Conservation (phyloP, 2,329 filamentous ascomycete species). For the Ceratocystis destructans region DNA sequence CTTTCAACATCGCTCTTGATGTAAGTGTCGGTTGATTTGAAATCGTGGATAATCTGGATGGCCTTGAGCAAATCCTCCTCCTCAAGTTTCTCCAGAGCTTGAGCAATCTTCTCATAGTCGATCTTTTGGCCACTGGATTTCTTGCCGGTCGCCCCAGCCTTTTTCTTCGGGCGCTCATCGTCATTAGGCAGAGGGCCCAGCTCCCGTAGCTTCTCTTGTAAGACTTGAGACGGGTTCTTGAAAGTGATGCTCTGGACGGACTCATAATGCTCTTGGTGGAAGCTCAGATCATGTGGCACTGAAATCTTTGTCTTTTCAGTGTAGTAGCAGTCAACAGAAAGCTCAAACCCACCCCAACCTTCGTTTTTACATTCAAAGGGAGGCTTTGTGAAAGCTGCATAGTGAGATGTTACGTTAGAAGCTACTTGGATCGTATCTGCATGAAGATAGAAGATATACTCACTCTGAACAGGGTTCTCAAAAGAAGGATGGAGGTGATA, state of each 20-base stretch:
- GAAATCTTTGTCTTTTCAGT: slow-evolving; percentile 76
- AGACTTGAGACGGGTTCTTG: slow-evolving; percentile 81
- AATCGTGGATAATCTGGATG: slow-evolving; percentile 95
- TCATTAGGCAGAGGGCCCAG: slow-evolving; percentile 75
- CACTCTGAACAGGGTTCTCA: slow-evolving; percentile 73
- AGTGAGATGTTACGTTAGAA: not conserved
- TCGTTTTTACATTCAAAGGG: slow-evolving; percentile 87
- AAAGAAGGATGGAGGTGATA: slow-evolving; percentile 95
- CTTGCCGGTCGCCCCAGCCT: slow-evolving; percentile 50
- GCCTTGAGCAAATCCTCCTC: slow-evolving; percentile 92
- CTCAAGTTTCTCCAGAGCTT: slow-evolving; percentile 72
- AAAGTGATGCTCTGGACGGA: slow-evolving; percentile 68
- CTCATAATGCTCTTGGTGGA: slow-evolving; percentile 68
- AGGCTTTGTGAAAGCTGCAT: slow-evolving; percentile 61
- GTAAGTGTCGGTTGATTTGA: slow-evolving; percentile 87
- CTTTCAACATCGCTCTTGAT: slow-evolving; percentile 95
- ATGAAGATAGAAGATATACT: slow-evolving; percentile 26
- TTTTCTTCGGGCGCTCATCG: slow-evolving; percentile 43
- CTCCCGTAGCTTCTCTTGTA: slow-evolving; percentile 66
- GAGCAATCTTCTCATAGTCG: slow-evolving; percentile 95
- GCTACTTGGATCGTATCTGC: too few relatives aligned
- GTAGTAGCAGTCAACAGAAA: slow-evolving; percentile 70
- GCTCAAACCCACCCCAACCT: slow-evolving; percentile 98
- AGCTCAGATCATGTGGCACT: slow-evolving; percentile 84
- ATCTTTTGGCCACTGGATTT: slow-evolving; percentile 65